phyloP scores from a whole-genome alignment of 495 filamentous ascomycete genomes.

The Tuber brumale region DNA sequence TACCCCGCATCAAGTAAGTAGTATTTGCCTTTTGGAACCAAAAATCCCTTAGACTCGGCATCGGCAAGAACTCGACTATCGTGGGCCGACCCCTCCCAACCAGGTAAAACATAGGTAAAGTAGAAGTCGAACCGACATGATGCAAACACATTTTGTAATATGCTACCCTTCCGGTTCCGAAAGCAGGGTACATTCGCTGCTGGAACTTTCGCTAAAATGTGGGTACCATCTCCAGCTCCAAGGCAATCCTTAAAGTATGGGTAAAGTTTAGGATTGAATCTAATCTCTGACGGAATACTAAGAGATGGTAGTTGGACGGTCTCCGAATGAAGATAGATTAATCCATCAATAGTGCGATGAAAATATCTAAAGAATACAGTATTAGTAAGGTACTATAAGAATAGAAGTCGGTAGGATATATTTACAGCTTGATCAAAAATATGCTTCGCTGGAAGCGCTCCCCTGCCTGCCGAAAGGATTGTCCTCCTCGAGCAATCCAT shows the following conservation, averaged over 20 bases:
- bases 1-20: constrained; percentile 23
- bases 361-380: neutral
- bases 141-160: constrained; percentile 17
- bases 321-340: neutral
- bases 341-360: neutral
- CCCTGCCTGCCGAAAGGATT: neutral
- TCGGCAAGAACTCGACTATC: constrained; percentile 14
- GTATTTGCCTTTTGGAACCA: constrained; percentile 6
- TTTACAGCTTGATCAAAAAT: neutral
- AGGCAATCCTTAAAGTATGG: constrained; percentile 28
- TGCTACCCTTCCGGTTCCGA: constrained; percentile 15
- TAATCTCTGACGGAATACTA: constrained; percentile 5
- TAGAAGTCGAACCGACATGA: constrained; percentile 16
- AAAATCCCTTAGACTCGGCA: constrained; percentile 7
- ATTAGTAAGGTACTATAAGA: neutral
- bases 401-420: neutral
- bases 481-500: neutral
- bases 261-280: constrained; percentile 4
- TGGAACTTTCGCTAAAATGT: constrained; percentile 15
- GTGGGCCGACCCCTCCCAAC: constrained; percentile 17
- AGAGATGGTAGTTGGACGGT: neutral
- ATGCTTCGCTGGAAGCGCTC: neutral
- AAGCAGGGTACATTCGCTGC: neutral
- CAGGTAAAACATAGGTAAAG: constrained; percentile 22
- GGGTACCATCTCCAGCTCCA: constrained; percentile 26